Conservation (phyloP, 306 rosid species). For the Rubus idaeus region DNA sequence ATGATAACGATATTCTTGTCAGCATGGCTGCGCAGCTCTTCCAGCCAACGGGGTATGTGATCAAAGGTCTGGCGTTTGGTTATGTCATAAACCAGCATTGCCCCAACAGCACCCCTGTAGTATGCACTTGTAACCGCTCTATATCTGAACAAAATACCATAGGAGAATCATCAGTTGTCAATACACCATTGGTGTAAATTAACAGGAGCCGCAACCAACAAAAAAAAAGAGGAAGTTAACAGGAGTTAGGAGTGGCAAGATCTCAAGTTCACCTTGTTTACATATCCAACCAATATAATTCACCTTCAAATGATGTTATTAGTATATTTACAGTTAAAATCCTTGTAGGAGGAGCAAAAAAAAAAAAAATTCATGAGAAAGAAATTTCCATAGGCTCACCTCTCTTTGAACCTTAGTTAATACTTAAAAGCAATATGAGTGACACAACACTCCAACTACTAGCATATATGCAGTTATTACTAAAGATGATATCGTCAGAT, state of each 20-base stretch:
- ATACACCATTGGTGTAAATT: neutral
- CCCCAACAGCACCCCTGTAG: constrained; percentile 97
- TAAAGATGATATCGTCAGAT: neutral
- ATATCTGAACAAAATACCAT: constrained; percentile 53
- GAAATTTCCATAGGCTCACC: neutral
- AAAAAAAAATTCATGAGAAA: neutral
- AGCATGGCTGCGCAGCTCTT: constrained; percentile 88
- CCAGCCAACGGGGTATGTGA: constrained; percentile 96
- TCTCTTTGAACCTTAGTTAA: neutral
- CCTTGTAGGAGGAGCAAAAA: neutral
- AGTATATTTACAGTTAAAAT: neutral
- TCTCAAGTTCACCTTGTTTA: neutral
- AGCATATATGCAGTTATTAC: no score
- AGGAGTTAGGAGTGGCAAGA: neutral
- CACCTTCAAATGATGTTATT: neutral
- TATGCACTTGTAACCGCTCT: constrained; percentile 97
- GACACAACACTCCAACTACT: neutral
- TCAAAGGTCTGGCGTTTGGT: constrained; percentile 87
- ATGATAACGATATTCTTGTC: constrained; percentile 96
- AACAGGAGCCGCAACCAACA: neutral
- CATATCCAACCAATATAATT: constrained; percentile 3
- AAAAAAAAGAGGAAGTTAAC: neutral
- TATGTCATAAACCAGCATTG: constrained; percentile 92
- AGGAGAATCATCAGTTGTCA: constrained; percentile 13
- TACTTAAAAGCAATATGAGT: neutral